Percentiles rank a stretch among this genome's conserved stretches.
phyloP scores from a whole-genome alignment of 441 rosid species.

The Gossypium gossypioides region DNA sequence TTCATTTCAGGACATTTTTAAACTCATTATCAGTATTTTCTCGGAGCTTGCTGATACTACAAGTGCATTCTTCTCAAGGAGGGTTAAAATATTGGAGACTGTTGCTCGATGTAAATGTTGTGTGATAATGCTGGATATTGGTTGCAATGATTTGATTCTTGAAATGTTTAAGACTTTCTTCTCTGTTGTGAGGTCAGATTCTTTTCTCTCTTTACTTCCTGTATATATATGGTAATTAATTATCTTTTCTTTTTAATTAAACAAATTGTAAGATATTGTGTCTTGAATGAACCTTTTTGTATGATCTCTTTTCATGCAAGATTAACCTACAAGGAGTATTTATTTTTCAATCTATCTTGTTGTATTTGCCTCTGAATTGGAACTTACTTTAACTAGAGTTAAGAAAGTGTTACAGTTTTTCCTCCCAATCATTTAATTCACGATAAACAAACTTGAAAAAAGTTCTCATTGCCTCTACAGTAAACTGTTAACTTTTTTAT shows the following conservation, averaged over 20 bases:
- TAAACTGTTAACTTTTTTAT: background rate
- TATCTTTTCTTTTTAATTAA: background rate
- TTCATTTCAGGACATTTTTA: constrained; percentile 55
- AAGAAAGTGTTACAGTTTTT: background rate
- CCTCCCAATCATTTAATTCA: background rate
- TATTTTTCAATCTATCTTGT: background rate
- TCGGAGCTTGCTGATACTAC: constrained; percentile 52
- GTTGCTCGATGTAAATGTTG: constrained; percentile 65
- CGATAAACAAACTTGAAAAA: background rate
- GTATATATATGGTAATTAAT: background rate
- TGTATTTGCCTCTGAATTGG: background rate
- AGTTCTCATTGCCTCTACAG: background rate
- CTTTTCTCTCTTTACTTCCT: constrained; percentile 10
- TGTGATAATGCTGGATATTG: constrained; percentile 66
- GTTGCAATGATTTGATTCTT: constrained; percentile 50
- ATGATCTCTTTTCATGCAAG: background rate
- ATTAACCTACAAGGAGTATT: background rate
- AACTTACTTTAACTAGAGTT: background rate
- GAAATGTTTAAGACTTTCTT: constrained; percentile 74
- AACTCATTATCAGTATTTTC: constrained; percentile 50
- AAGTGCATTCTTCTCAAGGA: constrained; percentile 63
- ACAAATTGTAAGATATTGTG: background rate
- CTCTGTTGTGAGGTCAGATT: constrained; percentile 59
- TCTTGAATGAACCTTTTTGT: constrained; percentile 2
- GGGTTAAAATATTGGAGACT: constrained; percentile 77